Conservation (phyloP, 1,284 basidiomycete species). For the Cutaneotrichosporon sp. region DNA sequence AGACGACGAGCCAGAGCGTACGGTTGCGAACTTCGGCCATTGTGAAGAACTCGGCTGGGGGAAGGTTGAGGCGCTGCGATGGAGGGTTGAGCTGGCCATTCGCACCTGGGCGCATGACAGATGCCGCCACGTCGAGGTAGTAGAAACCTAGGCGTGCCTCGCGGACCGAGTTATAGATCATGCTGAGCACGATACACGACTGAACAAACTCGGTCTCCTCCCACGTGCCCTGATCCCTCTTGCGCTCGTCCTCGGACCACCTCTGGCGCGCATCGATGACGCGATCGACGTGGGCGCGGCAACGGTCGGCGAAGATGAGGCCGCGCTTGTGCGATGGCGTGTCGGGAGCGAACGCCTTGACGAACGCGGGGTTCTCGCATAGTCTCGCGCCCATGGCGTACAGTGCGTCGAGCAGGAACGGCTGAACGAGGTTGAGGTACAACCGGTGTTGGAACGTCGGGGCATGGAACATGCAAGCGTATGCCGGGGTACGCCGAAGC, state of each 20-base stretch:
- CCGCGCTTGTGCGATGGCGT: conserved; percentile 43
- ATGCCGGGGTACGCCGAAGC: conserved; percentile 48
- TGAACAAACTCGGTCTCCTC: conserved; percentile 54
- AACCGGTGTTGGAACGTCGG: conserved; percentile 54
- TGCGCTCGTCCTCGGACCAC: conserved; percentile 37
- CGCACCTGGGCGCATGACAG: conserved; percentile 36
- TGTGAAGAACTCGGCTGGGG: conserved; percentile 39
- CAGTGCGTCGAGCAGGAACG: conserved; percentile 53
- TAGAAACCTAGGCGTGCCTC: conserved; percentile 47
- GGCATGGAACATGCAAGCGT: conserved; percentile 52
- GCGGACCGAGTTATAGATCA: conserved; percentile 52
- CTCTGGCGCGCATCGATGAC: conserved; percentile 36
- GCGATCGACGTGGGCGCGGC: conserved; percentile 38
- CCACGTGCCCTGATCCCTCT: conserved; percentile 42
- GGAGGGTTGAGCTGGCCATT: conserved; percentile 29
- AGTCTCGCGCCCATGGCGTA: conserved; percentile 53
- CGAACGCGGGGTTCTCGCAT: conserved; percentile 43
- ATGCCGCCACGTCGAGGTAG: conserved; percentile 49
- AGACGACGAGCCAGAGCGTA: conserved; percentile 51
- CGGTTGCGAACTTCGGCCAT: conserved; percentile 45
- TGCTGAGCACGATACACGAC: conserved; percentile 48
- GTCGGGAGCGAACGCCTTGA: conserved; percentile 34
- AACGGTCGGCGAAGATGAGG: conserved; percentile 45
- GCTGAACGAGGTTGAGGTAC: conserved; percentile 50
- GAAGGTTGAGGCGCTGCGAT: conserved; percentile 29